phyloP scores from a whole-genome alignment of 768 basidiomycete genomes.

The Mycena kentingensis region DNA sequence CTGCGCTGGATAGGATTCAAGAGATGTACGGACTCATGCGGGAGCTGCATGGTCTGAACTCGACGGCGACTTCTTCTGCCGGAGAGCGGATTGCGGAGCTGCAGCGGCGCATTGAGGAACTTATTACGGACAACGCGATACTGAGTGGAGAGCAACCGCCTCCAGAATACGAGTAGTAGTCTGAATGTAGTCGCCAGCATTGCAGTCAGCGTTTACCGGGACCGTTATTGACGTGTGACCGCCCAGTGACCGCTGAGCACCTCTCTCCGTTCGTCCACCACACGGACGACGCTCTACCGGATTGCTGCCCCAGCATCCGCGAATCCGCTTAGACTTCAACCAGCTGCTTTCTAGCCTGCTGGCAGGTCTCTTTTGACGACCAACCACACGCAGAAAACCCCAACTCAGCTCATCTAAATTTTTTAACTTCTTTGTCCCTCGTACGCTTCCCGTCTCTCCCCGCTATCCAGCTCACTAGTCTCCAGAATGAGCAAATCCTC shows the following conservation, averaged over 20 bases:
- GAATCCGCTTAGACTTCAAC: conserved; percentile 46
- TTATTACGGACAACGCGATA: conserved; percentile 9
- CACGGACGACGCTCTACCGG: conserved; percentile 26
- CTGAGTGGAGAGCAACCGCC: conserved; percentile 9
- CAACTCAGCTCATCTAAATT: conserved; percentile 50
- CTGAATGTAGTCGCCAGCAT: no score
- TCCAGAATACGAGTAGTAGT: conserved; percentile 1
- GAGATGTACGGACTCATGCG: conserved; percentile 9
- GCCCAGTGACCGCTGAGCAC: no score
- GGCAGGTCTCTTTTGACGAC: conserved; percentile 90
- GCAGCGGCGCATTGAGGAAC: conserved; percentile 11
- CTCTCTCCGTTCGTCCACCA: conserved; percentile 6
- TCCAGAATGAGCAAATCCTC: conserved; percentile 93
- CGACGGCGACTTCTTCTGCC: background rate
- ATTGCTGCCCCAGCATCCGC: conserved; percentile 42
- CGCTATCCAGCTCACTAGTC: conserved; percentile 17
- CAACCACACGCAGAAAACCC: conserved; percentile 65
- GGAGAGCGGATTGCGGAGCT: conserved; percentile 3
- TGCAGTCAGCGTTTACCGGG: no score
- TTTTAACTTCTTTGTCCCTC: conserved; percentile 43
- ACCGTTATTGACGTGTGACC: background rate
- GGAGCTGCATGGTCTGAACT: conserved; percentile 1
- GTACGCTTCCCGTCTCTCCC: conserved; percentile 31
- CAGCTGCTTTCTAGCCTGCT: conserved; percentile 78
- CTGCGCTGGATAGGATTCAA: conserved; percentile 9